Evolutionary conservation across 2,329 filamentous ascomycete species (phyloP).

Genomic region (Scolecobasidium constrictum): DNA sequence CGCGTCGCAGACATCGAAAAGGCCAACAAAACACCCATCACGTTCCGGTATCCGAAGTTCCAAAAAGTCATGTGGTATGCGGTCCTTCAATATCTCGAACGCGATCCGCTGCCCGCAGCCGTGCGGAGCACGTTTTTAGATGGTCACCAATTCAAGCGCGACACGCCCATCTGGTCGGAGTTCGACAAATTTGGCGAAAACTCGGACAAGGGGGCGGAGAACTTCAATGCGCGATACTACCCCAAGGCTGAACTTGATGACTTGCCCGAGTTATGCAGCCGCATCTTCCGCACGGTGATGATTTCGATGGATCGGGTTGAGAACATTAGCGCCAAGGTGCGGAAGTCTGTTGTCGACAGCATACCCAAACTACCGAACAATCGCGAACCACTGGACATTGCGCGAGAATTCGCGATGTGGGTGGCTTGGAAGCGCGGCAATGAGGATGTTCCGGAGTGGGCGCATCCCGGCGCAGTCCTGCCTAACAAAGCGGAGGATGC

Average conservation of each 20-base stretch:
- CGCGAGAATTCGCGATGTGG: constrained; percentile 53
- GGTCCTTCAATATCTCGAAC: constrained; percentile 51
- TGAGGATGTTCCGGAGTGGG: constrained; percentile 51
- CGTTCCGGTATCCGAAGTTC: constrained; percentile 58
- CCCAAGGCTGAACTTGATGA: constrained; percentile 52
- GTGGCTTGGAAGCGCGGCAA: constrained; percentile 58
- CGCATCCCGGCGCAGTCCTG: constrained; percentile 44
- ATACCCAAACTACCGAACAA: constrained; percentile 54
- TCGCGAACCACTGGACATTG: constrained; percentile 49
- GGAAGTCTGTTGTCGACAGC: constrained; percentile 49
- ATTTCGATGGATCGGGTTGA: constrained; percentile 51
- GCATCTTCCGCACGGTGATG: constrained; percentile 52
- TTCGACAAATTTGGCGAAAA: constrained; percentile 42
- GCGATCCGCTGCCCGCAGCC: constrained; percentile 49
- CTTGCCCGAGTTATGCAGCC: constrained; percentile 46
- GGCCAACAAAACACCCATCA: constrained; percentile 52
- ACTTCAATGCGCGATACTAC: constrained; percentile 51
- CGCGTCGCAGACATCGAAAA: constrained; percentile 56
- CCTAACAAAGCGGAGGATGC: constrained; percentile 37
- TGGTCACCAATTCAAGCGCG: constrained; percentile 45
- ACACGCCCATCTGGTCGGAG: constrained; percentile 47
- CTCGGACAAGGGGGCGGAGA: constrained; percentile 39
- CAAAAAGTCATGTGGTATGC: constrained; percentile 61
- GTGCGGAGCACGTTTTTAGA: constrained; percentile 44
- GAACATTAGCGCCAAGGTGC: constrained; percentile 45